Conservation (phyloP, 1,284 basidiomycete genomes). For the Apiotrichum veenhuisii region DNA sequence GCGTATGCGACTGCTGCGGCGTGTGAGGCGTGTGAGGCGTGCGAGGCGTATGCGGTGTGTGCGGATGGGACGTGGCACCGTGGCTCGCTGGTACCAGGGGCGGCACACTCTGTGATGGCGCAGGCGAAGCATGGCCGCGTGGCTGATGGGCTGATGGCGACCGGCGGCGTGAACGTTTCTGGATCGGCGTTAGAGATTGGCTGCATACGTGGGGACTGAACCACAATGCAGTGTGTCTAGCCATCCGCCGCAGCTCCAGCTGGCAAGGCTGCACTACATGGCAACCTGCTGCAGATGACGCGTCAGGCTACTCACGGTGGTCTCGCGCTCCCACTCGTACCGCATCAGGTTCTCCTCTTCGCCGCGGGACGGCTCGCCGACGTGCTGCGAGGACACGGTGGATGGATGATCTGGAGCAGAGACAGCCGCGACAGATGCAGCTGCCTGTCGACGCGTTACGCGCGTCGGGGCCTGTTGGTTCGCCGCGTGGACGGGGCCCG, state of each 20-base stretch:
- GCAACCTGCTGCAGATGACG: too few species aligned
- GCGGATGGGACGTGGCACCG: background rate
- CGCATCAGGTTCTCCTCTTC: slow-evolving; percentile 38
- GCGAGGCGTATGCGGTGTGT: too few species aligned
- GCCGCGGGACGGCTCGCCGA: slow-evolving; percentile 27
- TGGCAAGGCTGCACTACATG: too few species aligned
- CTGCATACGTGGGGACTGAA: background rate
- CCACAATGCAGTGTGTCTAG: too few species aligned
- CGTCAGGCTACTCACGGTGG: slow-evolving; percentile 7
- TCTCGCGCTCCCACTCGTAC: slow-evolving; percentile 21
- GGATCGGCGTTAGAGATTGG: background rate
- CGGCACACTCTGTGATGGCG: too few species aligned
- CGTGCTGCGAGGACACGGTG: background rate
- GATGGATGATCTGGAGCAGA: background rate
- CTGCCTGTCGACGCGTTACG: slow-evolving; percentile 1
- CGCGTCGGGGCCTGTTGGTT: background rate
- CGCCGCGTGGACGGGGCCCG: background rate
- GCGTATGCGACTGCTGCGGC: background rate
- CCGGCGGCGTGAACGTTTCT: slow-evolving; percentile 18
- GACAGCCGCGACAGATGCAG: background rate
- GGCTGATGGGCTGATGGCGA: slow-evolving; percentile 2
- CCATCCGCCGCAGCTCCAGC: too few species aligned
- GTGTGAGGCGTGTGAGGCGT: background rate
- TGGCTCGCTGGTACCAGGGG: too few species aligned
- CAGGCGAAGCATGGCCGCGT: background rate